Percentiles rank a stretch among this genome's conserved stretches.
Evolutionary conservation across 805 yeast genomes (phyloP).

Genomic region (Blastobotrys attinorum): DNA sequence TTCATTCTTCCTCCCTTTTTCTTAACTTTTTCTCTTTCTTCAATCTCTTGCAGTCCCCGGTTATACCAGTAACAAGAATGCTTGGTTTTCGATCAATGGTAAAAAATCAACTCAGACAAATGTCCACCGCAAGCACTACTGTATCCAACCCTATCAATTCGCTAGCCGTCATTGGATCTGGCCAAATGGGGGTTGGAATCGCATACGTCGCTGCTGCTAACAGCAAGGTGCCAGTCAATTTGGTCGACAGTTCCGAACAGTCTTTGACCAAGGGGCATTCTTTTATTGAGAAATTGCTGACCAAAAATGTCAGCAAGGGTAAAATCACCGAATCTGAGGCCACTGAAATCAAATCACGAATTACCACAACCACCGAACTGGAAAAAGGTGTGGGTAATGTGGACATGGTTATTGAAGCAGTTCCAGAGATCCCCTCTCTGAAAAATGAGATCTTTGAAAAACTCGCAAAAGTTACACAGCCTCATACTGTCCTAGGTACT

Average conservation of each 20-base stretch:
- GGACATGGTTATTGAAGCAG: constrained; percentile 37
- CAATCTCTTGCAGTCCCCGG: no score
- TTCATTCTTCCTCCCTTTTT: no score
- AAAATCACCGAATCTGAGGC: constrained; percentile 28
- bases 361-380: constrained; percentile 21
- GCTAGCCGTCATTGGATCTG: constrained; percentile 35
- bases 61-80: no score
- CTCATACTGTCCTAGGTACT: constrained; percentile 31
- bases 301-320: constrained; percentile 32
- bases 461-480: constrained; percentile 25
- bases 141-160: constrained; percentile 14
- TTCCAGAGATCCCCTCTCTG: constrained; percentile 34
- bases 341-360: constrained; percentile 21
- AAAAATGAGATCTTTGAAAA: constrained; percentile 30
- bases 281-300: constrained; percentile 32
- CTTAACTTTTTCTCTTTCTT: no score
- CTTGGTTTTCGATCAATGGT: no score
- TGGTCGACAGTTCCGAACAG: constrained; percentile 28
- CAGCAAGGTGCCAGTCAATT: constrained; percentile 30
- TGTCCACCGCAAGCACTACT: not conserved
- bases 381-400: constrained; percentile 23
- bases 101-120: not conserved
- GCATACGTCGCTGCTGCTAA: constrained; percentile 36
- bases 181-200: constrained; percentile 40
- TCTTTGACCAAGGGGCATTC: constrained; percentile 28